Evolutionary conservation across 176 grass and related monocot species (phyloP).

Genomic region (Cenchrus fungigraminus): DNA sequence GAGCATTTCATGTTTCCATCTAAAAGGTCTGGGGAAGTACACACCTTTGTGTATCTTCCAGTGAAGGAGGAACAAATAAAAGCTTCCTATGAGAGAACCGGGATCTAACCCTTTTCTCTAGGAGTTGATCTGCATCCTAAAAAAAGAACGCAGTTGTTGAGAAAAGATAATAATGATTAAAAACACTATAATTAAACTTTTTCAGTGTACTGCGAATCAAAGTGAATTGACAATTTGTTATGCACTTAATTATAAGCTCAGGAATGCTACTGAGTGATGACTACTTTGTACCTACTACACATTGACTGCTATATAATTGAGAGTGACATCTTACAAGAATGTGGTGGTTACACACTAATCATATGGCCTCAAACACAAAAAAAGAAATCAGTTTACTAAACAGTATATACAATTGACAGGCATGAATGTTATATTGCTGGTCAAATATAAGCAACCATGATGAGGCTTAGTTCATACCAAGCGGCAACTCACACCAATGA

Average conservation of each 20-base stretch:
- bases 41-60: slow-evolving; percentile 66
- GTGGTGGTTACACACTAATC: not conserved
- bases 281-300: slow-evolving; percentile 8
- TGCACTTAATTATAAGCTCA: slow-evolving; percentile 17
- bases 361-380: slow-evolving; percentile 5
- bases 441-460: slow-evolving; percentile 26
- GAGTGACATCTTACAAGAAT: not conserved
- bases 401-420: not conserved
- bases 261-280: slow-evolving; percentile 14
- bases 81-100: slow-evolving; percentile 88
- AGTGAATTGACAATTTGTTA: slow-evolving; percentile 16
- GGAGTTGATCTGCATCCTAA: slow-evolving; percentile 88
- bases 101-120: slow-evolving; percentile 97
- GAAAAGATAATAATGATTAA: not conserved
- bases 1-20: slow-evolving; percentile 21
- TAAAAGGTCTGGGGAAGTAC: slow-evolving; percentile 5
- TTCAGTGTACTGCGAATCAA: not conserved
- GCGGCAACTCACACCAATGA: slow-evolving; percentile 91
- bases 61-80: slow-evolving; percentile 82
- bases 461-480: slow-evolving; percentile 59
- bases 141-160: slow-evolving; percentile 31
- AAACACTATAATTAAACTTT: not conserved
- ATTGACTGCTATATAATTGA: slow-evolving; percentile 6
- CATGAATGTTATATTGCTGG: not conserved
- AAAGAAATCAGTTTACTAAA: not conserved